A percentile compares a stretch with the other conserved stretches of the same genome.
These are phyloP conservation scores for Scytalidium sp. DNA, from an alignment of 2,329 filamentous ascomycete species.

Conservation along the genomic window DNA sequence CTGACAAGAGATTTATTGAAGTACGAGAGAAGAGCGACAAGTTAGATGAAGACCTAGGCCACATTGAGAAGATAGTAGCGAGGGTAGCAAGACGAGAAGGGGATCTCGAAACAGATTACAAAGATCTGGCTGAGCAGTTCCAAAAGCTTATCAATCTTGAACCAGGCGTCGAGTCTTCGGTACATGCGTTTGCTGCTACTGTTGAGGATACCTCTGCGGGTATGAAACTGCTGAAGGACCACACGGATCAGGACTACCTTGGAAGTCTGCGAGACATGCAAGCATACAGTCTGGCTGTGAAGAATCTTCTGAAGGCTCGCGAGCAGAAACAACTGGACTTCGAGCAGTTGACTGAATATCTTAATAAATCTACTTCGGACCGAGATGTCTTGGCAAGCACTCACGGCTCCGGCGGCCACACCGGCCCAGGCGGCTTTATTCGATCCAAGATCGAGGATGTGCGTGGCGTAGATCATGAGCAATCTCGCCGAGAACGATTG, in stretches of 20 bases:
- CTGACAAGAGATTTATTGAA: conserved; percentile 91
- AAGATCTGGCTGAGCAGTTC: conserved; percentile 89
- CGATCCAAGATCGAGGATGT: conserved; percentile 95
- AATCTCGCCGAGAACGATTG: conserved; percentile 79
- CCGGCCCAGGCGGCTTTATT: conserved; percentile 81
- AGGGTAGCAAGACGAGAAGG: conserved; percentile 83
- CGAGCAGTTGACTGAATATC: conserved; percentile 92
- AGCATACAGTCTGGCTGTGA: conserved; percentile 84
- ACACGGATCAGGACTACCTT: conserved; percentile 94
- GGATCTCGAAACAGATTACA: conserved; percentile 84
- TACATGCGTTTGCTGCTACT: conserved; percentile 83
- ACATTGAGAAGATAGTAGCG: conserved; percentile 94
- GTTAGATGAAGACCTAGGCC: conserved; percentile 86
- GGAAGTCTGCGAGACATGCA: conserved; percentile 93
- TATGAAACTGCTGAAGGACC: conserved; percentile 77
- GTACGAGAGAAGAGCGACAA: conserved; percentile 91
- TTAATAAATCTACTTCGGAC: conserved; percentile 85
- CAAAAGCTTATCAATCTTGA: conserved; percentile 89
- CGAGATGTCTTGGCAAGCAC: conserved; percentile 66
- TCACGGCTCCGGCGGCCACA: conserved; percentile 58
- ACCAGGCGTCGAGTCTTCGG: conserved; percentile 75
- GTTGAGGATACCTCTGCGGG: conserved; percentile 81
- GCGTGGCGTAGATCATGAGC: conserved; percentile 93
- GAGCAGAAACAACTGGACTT: conserved; percentile 99
- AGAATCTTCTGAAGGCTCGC: conserved; percentile 83